Base-by-base conservation (phyloP, 1,284 basidiomycete genomes). In the Termitomyces sp. region DNA sequence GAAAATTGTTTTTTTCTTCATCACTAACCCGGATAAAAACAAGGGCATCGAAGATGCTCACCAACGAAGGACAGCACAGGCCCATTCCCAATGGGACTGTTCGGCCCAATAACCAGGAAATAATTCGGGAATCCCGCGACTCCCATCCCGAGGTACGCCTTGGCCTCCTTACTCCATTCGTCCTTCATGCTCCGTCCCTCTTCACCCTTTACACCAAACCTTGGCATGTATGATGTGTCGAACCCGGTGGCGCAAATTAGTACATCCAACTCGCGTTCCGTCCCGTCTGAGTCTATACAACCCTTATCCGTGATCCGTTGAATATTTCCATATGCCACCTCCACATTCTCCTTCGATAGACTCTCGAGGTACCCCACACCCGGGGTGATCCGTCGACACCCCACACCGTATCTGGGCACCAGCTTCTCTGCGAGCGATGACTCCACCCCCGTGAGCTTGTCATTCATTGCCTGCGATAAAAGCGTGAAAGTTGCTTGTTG, bases 231-330 rank as follows among this genome's bases (percentile, higher is more conserved):
- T 3, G 62, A 63, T 3, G 67, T 68, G 48, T 69, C 57, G 43
- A 71, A 71, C 1, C 69, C 69, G 8, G 69, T 71, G 26, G 69
- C 69, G 48, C 69, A 71, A 37, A 69, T 67, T 6, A 71, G 50
- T 6, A 66, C 59, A 50, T 71, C 67, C 11, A 68, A 55, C 14
- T 64, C 54, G 39, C 67, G 58, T 49, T 69, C 64, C 42, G 55
- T 50, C 14, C 64, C 64, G 31, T 66, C 60, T 1, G 34, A 54
- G 41, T 55, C 55, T 9, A 68, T 19, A 44, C 62, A 64, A 10
- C 68, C 68, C 24, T 49, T 58, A 26, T 64, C 60, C 2, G 67
- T 68, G 44, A 67, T 58, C 21, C 58, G 57, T 45, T 60, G 50
- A 34, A 70, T 60, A 13, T 60, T 62, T 5, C 67, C 64, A 39